phyloP scores from a whole-genome alignment of 768 basidiomycete species.

The Sarcodon aspratus region DNA sequence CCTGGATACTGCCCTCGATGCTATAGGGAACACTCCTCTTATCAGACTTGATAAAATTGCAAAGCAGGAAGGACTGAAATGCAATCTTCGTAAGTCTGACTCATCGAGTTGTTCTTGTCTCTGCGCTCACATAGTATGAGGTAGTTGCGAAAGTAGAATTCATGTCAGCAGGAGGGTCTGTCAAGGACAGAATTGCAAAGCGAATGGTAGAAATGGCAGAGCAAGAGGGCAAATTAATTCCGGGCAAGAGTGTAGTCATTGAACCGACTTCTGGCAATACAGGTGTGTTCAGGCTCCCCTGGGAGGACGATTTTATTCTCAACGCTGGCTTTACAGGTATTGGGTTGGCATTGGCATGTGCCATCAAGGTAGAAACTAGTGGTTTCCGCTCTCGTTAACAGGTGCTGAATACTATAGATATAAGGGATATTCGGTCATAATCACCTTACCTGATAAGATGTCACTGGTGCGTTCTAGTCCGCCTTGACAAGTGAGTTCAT shows the following conservation, averaged over 20 bases:
- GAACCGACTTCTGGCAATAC: slow-evolving; percentile 96
- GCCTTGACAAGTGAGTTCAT: background rate
- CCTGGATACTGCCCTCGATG: slow-evolving; percentile 70
- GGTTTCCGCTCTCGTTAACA: slow-evolving; percentile 11
- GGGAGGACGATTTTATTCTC: background rate
- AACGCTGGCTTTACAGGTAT: slow-evolving; percentile 45
- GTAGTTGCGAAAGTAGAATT: slow-evolving; percentile 87
- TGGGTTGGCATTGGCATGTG: slow-evolving; percentile 86
- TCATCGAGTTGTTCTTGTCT: background rate
- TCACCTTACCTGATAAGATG: slow-evolving; percentile 94
- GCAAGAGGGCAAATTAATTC: slow-evolving; percentile 70
- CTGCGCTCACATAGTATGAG: background rate
- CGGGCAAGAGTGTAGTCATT: slow-evolving; percentile 84
- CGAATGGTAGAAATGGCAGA: slow-evolving; percentile 97
- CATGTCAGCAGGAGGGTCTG: slow-evolving; percentile 83
- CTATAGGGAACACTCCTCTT: slow-evolving; percentile 86
- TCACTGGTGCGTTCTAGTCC: slow-evolving; percentile 41
- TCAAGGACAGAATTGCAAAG: slow-evolving; percentile 95
- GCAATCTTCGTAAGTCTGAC: slow-evolving; percentile 68
- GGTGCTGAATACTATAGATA: slow-evolving; percentile 63
- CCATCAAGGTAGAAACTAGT: slow-evolving; percentile 63
- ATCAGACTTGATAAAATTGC: slow-evolving; percentile 79
- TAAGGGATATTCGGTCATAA: slow-evolving; percentile 89
- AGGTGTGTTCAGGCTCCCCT: slow-evolving; percentile 33
- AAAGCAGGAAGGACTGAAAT: slow-evolving; percentile 61